Evolutionary conservation across 2,329 filamentous ascomycete genomes (phyloP), one percentile per base, ranked within the genome.

Genomic region (Ophiognomonia clavigignenti-juglandacearum): DNA sequence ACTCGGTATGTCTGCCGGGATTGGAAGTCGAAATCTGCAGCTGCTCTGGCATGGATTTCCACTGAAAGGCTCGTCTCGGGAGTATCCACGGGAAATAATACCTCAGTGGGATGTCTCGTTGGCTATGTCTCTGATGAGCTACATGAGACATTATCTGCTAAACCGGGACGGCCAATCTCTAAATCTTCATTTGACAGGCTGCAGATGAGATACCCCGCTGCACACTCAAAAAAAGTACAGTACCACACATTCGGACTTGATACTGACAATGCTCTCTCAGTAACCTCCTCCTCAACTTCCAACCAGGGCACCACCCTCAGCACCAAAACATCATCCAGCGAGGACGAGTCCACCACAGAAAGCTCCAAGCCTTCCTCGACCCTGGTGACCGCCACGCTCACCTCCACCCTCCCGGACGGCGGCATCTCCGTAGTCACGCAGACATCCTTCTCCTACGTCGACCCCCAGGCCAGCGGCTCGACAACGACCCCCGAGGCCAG

Each of bases 361-460:
- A 61, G 58, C 27, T 67, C 68, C 14, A 27, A 41, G 53, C 63
- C 24, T 57, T 73, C 46, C 51, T 59, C 56, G 9, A 58, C 45
- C 47, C 43, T 55, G 36, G 51, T 60, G 10, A 56, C 61, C 6
- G 57, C 65, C 20, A 73, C 70, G 0, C 61, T 62, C 50, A 78
- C 74, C n/a, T 71, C 70, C 6, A 75, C 73, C 6, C 59, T 69
- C 29, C 55, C 62, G 11, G 61, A 73, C 40, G 75, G 75, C 22
- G 67, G 64, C 26, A 62, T 71, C 44, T 67, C 68, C 3, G 65
- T 70, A 11, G 60, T 76, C 40, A 77, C 73, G 10, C 67, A 67
- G n/a, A 77, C 74, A 1, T 73, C 72, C 0, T 73, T 64, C 57
- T 73, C 77, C 3, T 67, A 64, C 19, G 68, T 72, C 32, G 63